phyloP scores from a whole-genome alignment of 208 protist species.

The Leptomonas seymouri region DNA sequence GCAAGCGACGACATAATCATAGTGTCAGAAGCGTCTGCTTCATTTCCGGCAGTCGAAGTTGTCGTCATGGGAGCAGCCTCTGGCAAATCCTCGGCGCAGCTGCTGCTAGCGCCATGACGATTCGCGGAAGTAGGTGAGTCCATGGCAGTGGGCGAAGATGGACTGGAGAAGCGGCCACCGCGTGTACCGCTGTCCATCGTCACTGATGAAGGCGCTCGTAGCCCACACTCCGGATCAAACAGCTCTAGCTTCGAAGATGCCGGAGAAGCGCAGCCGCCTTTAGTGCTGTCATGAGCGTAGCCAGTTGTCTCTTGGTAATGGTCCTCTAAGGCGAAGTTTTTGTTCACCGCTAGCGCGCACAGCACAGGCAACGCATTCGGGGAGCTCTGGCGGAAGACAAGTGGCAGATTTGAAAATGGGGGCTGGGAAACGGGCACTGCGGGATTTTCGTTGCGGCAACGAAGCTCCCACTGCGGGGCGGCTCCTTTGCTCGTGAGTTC shows the following conservation, averaged over 20 bases:
- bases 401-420: constrained; percentile 24
- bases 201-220: not conserved
- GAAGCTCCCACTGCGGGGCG: constrained; percentile 5
- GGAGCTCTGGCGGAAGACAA: constrained; percentile 40
- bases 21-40: not conserved
- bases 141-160: not conserved
- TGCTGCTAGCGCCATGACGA: not conserved
- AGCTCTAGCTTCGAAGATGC: constrained; percentile 6
- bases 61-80: not conserved
- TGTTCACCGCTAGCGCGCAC: constrained; percentile 23
- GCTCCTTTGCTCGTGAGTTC: not conserved
- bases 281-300: not conserved
- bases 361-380: constrained; percentile 15
- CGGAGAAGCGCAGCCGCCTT: not conserved
- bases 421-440: not conserved
- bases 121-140: not conserved
- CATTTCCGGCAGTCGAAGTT: not conserved
- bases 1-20: constrained; percentile 30
- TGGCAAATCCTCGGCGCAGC: not conserved
- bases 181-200: not conserved
- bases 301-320: not conserved
- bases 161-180: not conserved
- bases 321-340: constrained; percentile 1
- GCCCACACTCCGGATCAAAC: constrained; percentile 16
- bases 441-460: not conserved